Conservation (phyloP, 768 basidiomycete genomes). For the Antrodiella citrinella region DNA sequence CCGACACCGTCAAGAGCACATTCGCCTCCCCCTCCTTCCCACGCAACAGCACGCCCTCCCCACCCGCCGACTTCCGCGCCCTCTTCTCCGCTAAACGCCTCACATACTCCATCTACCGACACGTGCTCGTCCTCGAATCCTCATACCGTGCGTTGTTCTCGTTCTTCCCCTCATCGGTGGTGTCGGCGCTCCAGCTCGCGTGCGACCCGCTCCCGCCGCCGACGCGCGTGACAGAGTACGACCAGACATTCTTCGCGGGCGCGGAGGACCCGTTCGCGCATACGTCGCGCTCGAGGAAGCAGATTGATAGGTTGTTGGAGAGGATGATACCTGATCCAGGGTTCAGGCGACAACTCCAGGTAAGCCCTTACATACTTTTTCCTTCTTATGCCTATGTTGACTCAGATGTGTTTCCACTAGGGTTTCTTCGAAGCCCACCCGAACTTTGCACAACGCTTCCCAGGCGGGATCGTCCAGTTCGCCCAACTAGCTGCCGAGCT, state of each 20-base stretch:
- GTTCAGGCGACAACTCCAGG: slow-evolving; percentile 51
- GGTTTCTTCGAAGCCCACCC: slow-evolving; percentile 54
- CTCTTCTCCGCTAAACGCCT: slow-evolving; percentile 33
- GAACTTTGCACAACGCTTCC: slow-evolving; percentile 46
- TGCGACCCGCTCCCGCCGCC: slow-evolving; percentile 86
- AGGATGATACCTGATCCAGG: slow-evolving; percentile 50
- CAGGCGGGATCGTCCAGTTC: slow-evolving; percentile 59
- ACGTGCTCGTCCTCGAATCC: slow-evolving; percentile 67
- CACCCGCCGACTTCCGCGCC: slow-evolving; percentile 25
- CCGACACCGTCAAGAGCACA: slow-evolving; percentile 39
- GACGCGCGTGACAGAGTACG: slow-evolving; percentile 51
- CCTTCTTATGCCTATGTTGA: neutral
- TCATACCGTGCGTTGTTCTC: slow-evolving; percentile 52
- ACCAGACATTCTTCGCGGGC: slow-evolving; percentile 66
- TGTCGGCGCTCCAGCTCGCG: slow-evolving; percentile 48
- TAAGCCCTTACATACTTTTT: slow-evolving; percentile 24
- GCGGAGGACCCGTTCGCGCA: slow-evolving; percentile 43
- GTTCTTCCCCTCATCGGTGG: slow-evolving; percentile 59
- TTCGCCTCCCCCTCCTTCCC: slow-evolving; percentile 18
- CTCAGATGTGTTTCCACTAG: slow-evolving; percentile 13
- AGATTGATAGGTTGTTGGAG: slow-evolving; percentile 47
- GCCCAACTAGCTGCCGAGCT: slow-evolving; percentile 40
- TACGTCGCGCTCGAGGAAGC: slow-evolving; percentile 31
- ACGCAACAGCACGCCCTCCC: slow-evolving; percentile 24
- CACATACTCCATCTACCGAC: slow-evolving; percentile 57